A percentile compares a stretch with the other conserved stretches of the same genome.
Conservation (phyloP, 2,329 filamentous ascomycete species). For the Cladosporium colombiae region DNA sequence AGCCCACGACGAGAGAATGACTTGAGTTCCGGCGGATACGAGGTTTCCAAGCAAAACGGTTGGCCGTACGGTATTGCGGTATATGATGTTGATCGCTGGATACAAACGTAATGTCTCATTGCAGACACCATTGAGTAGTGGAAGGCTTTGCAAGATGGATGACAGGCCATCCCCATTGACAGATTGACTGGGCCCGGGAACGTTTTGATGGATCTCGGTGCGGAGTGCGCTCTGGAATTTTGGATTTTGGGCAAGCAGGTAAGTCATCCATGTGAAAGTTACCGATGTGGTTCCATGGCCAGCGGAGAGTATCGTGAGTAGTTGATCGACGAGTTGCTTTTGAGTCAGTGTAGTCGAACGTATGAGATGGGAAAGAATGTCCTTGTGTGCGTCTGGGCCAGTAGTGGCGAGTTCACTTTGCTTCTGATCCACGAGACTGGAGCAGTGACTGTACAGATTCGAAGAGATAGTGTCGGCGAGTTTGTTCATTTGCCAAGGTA, state of each 20-base stretch:
- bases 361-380: conserved; percentile 52
- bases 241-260: conserved; percentile 65
- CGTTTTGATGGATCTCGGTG: conserved; percentile 59
- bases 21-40: conserved; percentile 43
- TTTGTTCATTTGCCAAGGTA: not conserved
- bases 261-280: conserved; percentile 71
- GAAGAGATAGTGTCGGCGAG: not conserved
- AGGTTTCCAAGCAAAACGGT: conserved; percentile 42
- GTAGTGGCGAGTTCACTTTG: not conserved
- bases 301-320: conserved; percentile 57
- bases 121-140: conserved; percentile 50
- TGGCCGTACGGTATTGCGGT: conserved; percentile 45
- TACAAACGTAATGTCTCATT: conserved; percentile 50
- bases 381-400: conserved; percentile 37
- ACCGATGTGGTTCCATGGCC: conserved; percentile 74
- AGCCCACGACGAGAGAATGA: conserved; percentile 45
- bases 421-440: not conserved
- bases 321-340: conserved; percentile 51
- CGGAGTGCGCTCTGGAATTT: conserved; percentile 68
- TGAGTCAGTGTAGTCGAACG: conserved; percentile 55
- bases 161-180: conserved; percentile 53
- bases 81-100: conserved; percentile 50
- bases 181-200: conserved; percentile 27
- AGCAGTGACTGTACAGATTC: not conserved
- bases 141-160: conserved; percentile 43